phyloP scores from a whole-genome alignment of 129 eudicot species.

The Kitagawia praeruptora region DNA sequence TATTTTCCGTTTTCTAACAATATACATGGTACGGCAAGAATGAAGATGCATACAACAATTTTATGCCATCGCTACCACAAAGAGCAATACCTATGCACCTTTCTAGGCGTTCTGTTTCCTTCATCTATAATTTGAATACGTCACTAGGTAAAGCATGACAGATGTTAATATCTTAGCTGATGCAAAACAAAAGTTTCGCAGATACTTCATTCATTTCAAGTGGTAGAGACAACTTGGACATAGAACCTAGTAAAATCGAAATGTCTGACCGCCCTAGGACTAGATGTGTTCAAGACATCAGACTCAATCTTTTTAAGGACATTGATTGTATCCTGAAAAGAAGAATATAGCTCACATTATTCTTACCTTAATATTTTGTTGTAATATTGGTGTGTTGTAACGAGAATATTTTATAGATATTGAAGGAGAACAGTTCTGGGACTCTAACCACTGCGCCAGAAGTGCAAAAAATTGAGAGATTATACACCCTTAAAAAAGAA shows the following conservation, averaged over 20 bases:
- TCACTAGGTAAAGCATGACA: too few species aligned
- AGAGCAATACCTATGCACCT: neutral
- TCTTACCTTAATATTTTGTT: neutral
- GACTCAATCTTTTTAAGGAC: neutral
- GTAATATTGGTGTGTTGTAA: neutral
- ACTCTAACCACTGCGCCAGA: conserved; percentile 49
- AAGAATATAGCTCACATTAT: neutral
- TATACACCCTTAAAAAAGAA: conserved; percentile 52
- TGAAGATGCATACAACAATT: neutral
- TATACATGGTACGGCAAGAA: neutral
- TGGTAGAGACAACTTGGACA: too few species aligned
- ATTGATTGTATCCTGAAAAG: neutral
- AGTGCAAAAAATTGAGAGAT: conserved; percentile 50
- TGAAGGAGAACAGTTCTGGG: conserved; percentile 47
- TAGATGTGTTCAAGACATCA: neutral
- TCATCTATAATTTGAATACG: neutral
- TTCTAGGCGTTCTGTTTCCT: neutral
- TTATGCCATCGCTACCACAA: neutral
- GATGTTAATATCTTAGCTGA: too few species aligned
- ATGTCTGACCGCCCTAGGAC: too few species aligned
- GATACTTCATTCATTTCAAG: too few species aligned
- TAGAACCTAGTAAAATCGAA: too few species aligned
- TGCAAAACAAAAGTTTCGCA: too few species aligned
- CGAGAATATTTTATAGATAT: conserved; percentile 19
- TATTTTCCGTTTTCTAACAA: neutral